These are phyloP conservation scores for Xylaria longipes DNA, from an alignment of 495 filamentous ascomycete species.

Conservation along the genomic window DNA sequence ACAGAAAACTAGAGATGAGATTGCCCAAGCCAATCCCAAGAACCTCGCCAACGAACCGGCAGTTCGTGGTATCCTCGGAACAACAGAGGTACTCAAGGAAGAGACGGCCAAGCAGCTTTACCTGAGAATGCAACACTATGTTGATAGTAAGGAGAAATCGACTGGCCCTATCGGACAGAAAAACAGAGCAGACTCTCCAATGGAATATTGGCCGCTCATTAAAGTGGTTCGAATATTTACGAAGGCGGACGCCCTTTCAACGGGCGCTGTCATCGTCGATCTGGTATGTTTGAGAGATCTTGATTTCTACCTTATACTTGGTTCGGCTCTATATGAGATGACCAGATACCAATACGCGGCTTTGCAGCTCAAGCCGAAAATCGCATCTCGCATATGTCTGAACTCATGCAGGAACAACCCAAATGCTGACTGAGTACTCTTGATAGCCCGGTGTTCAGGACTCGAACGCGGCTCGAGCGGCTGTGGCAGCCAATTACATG, in stretches of 20 bases:
- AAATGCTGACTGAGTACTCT: constrained; percentile 14
- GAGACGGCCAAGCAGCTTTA: constrained; percentile 36
- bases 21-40: constrained; percentile 45
- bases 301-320: neutral
- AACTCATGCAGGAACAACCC: too few species aligned
- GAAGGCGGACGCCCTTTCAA: constrained; percentile 61
- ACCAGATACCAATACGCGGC: neutral
- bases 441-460: constrained; percentile 65
- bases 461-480: constrained; percentile 68
- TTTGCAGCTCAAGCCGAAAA: neutral
- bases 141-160: constrained; percentile 45
- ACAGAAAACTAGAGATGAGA: constrained; percentile 55
- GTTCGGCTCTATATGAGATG: neutral
- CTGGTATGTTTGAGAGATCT: constrained; percentile 47
- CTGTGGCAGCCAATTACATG: constrained; percentile 67
- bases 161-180: constrained; percentile 15
- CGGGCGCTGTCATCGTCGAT: constrained; percentile 71
- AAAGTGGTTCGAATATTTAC: constrained; percentile 67
- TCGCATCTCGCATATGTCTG: neutral
- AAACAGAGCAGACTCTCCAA: constrained; percentile 39
- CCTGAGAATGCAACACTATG: constrained; percentile 32
- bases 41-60: constrained; percentile 46
- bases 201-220: constrained; percentile 72
- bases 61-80: constrained; percentile 57
- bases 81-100: constrained; percentile 48